phyloP scores from a whole-genome alignment of 2,329 filamentous ascomycete species.

The Claviceps sp. region DNA sequence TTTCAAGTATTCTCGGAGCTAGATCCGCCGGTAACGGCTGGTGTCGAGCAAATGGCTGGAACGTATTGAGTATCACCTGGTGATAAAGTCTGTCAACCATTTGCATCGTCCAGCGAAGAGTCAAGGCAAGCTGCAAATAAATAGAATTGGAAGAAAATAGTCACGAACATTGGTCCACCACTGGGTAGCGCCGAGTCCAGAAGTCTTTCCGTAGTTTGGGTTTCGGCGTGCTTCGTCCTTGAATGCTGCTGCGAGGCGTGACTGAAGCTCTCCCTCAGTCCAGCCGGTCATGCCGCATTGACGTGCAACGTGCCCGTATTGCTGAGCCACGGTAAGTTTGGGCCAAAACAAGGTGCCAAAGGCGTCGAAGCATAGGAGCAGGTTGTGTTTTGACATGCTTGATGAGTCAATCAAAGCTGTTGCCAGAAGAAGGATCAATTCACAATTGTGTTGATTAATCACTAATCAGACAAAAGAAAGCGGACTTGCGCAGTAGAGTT shows the following conservation, averaged over 20 bases:
- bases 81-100: background rate
- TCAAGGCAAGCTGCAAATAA: background rate
- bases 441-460: too few species aligned
- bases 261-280: constrained; percentile 25
- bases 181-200: constrained; percentile 32
- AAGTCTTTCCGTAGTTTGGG: constrained; percentile 46
- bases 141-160: background rate
- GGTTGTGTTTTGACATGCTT: constrained; percentile 21
- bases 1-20: constrained; percentile 32
- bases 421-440: background rate
- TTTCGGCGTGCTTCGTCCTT: constrained; percentile 29
- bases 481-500: too few species aligned
- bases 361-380: constrained; percentile 49
- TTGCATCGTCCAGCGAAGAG: background rate
- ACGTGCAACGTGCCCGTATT: constrained; percentile 40
- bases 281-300: constrained; percentile 33
- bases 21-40: constrained; percentile 30
- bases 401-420: background rate
- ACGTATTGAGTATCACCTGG: constrained; percentile 42
- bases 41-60: constrained; percentile 25
- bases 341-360: constrained; percentile 51
- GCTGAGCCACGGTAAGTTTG: constrained; percentile 31
- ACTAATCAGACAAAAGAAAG: constrained; percentile 2
- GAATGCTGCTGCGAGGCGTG: constrained; percentile 28
- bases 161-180: constrained; percentile 47